These are phyloP conservation scores for Phialophora macrospora DNA, from an alignment of 2,329 filamentous ascomycete genomes.

Conservation along the genomic window DNA sequence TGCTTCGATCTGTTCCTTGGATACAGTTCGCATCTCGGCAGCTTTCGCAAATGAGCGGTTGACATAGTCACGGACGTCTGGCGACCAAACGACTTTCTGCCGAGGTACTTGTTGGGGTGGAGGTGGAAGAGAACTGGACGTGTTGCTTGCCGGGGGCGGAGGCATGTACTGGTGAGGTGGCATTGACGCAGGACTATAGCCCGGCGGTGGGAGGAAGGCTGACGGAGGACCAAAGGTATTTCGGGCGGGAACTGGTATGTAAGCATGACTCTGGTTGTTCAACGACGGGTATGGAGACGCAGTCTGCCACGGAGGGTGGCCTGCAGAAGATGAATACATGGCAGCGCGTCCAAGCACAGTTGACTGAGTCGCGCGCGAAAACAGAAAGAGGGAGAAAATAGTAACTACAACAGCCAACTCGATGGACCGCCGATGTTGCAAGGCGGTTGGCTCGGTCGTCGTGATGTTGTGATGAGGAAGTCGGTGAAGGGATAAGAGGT, in stretches of 20 bases:
- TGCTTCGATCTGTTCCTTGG: conserved; percentile 73
- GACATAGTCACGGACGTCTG: conserved; percentile 84
- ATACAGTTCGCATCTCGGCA: conserved; percentile 68
- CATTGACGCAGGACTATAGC: conserved; percentile 41
- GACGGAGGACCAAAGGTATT: conserved; percentile 59
- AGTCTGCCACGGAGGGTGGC: conserved; percentile 36
- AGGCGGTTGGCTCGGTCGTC: not conserved
- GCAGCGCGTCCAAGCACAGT: conserved; percentile 14
- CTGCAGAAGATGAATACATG: conserved; percentile 38
- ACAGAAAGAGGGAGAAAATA: not conserved
- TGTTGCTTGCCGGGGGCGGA: conserved; percentile 39
- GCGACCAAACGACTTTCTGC: conserved; percentile 75
- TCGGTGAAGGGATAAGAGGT: conserved; percentile 8
- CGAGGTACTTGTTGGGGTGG: conserved; percentile 50
- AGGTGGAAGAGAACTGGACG: conserved; percentile 40
- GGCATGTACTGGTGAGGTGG: conserved; percentile 38
- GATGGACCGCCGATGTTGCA: not conserved
- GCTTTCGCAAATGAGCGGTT: conserved; percentile 81
- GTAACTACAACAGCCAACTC: conserved; percentile 7
- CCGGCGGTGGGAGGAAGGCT: conserved; percentile 35
- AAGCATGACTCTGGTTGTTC: conserved; percentile 57
- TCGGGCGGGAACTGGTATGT: conserved; percentile 66
- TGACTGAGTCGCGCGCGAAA: conserved; percentile 11
- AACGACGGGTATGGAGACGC: conserved; percentile 30
- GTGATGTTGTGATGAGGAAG: conserved; percentile 9